Evolutionary conservation across 495 filamentous ascomycete genomes (phyloP), one percentile per base, ranked within the genome.

Genomic region (Pseudomonodictys pantanalensis): DNA sequence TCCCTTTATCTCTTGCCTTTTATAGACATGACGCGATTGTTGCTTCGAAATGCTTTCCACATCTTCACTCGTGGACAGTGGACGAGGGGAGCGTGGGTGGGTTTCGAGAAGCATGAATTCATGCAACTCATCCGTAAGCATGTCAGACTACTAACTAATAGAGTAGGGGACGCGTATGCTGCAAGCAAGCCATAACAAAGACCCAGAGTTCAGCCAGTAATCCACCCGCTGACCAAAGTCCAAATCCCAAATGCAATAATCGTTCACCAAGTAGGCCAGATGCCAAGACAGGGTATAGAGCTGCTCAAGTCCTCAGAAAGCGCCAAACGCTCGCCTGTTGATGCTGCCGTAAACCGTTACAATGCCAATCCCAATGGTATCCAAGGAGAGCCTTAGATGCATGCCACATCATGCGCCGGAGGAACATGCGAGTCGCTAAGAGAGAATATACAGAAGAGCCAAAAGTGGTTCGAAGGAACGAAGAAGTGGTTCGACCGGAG

Each of bases 241-340:
- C 33, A 60, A 56, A 49, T 58, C 17, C 35, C 35, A 24, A 38
- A 50, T 60, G 62, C 56, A 32, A 32, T 26, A 54, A 55, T 18
- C 18, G 42, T 4, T 33, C 44, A 54, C 61, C 48, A 53, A 63
- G 30, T 22, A 48, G 18, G 54, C 39, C 22, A 29, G 22, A 54
- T 35, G n/a, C 58, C 51, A 52, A 42, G 52, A 60, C n/a, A n/a
- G n/a, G n/a, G n/a, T n/a, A n/a, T n/a, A 60, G 35, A 53, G 66
- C 59, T 63, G 63, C 63, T 69, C 66, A 69, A 63, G 63, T 69
- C 66, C 66, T 69, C 66, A 69, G 60, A 56, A 69, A 69, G 63
- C 66, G 66, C 66, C 66, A 49, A 56, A 64, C 56, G 66, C 66
- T 64, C 58, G 58, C 60, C 66, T 69, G 42, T 54, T 69, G 66